Base-by-base conservation (phyloP, 2,329 filamentous ascomycete genomes). In the Ceratocystis cacaofunesta region DNA sequence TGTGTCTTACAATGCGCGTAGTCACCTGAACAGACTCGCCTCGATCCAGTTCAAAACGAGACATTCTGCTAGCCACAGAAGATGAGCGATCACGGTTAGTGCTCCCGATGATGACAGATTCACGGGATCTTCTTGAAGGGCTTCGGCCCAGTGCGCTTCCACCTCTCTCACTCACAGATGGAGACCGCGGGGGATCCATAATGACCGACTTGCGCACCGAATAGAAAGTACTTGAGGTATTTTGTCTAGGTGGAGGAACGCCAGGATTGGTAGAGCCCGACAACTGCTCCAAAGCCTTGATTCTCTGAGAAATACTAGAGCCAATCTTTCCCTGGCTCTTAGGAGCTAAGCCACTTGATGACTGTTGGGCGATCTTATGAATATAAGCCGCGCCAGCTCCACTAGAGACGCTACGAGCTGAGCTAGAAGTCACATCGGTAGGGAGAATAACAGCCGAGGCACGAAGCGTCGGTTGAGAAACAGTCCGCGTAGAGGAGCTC, bases 281-380 rank as follows among this genome's bases (percentile, higher is more conserved):
- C 69, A 94, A 81, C 74, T 90, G 92, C 72, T 96, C 89, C 64
- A 99, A 79, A 5, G 92, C 91, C 75, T 96, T 95, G 74, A 86
- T 97, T 52, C 94, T 87, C 73, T 92, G 90, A 2, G 92, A 95
- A 68, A 99, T 96, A 70, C 90, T 91, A 7, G 89, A 91, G 6
- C 90, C 92, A 28, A 97, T 83, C 71, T 89, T 94, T 69, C 86
- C 81, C 73, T 92, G 95, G 65, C 73, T 74, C 73, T 89, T 90
- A 2, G 83, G 78, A 60, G 80, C 77, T 62, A 87, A 72, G 63
- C 80, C 80, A 15, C 74, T 75, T 57, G 72, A 74, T 36, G 78
- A 75, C 70, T 83, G 82, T 68, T 81, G 82, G 6, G 77, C 77
- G 61, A 82, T 76, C 67, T 78, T 82, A 69, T 82, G 80, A 65